Percentiles rank a stretch among this genome's conserved stretches.
phyloP scores from a whole-genome alignment of 2,329 filamentous ascomycete species.

The Pseudonectria foliicola region DNA sequence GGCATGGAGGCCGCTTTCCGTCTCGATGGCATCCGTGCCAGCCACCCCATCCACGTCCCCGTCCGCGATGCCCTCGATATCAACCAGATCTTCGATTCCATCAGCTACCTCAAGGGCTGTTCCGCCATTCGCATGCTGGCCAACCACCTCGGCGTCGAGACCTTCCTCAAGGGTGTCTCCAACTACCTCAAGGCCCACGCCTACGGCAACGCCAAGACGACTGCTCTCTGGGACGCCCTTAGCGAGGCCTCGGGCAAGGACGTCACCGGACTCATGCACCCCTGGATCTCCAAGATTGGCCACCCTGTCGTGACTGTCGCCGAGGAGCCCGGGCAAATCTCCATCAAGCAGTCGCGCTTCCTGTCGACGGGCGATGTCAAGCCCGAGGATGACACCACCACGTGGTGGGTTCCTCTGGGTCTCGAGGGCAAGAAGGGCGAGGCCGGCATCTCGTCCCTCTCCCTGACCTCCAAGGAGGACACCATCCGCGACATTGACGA shows the following conservation, averaged over 20 bases:
- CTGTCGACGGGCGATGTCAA: conserved; percentile 86
- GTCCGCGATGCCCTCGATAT: conserved; percentile 91
- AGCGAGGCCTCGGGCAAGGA: conserved; percentile 83
- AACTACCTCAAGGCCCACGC: conserved; percentile 83
- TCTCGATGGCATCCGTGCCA: conserved; percentile 82
- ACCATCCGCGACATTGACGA: conserved; percentile 68
- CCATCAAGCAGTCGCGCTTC: conserved; percentile 80
- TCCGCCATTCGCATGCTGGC: conserved; percentile 96
- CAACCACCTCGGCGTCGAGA: conserved; percentile 78
- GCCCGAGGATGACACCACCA: conserved; percentile 81
- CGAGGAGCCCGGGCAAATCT: conserved; percentile 77
- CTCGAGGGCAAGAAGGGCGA: conserved; percentile 68
- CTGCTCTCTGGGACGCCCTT: conserved; percentile 83
- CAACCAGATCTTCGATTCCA: conserved; percentile 95
- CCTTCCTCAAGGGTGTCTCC: conserved; percentile 83
- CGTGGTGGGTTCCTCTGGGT: conserved; percentile 92
- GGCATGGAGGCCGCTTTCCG: conserved; percentile 86
- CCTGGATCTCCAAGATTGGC: conserved; percentile 93
- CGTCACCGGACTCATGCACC: conserved; percentile 79
- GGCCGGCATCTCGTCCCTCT: conserved; percentile 54
- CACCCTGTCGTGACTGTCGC: conserved; percentile 84
- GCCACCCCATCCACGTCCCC: conserved; percentile 92
- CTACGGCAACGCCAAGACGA: conserved; percentile 85
- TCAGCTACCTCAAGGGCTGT: conserved; percentile 94
- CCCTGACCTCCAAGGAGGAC: conserved; percentile 69